Conservation (phyloP, 179 eudicot species). For the Dionaea muscipula region DNA sequence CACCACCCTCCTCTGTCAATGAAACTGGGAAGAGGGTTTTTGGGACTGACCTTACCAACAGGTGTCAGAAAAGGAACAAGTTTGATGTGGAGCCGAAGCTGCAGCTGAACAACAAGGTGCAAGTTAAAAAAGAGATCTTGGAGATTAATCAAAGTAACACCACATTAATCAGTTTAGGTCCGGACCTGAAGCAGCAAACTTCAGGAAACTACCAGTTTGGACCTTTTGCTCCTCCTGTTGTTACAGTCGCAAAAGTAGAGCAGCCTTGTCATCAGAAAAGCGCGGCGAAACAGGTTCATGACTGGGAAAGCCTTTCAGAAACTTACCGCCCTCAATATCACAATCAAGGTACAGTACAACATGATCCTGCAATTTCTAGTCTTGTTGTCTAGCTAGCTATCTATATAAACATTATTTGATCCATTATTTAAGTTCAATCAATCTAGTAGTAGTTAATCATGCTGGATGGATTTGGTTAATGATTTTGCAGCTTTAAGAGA, state of each 20-base stretch:
- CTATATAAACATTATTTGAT: too few relatives aligned
- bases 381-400: too few relatives aligned
- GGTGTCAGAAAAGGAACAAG: conserved; percentile 40
- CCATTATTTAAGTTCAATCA: background rate
- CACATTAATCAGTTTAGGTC: conserved; percentile 17
- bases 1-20: conserved; percentile 17
- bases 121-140: conserved; percentile 26
- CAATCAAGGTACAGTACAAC: conserved; percentile 51
- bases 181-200: conserved; percentile 19
- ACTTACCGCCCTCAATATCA: conserved; percentile 66
- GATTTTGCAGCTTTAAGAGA: conserved; percentile 68
- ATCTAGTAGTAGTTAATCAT: background rate
- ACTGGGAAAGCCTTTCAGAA: conserved; percentile 57
- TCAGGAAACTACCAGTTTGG: conserved; percentile 46
- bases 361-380: background rate
- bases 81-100: conserved; percentile 20
- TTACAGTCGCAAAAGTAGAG: conserved; percentile 28
- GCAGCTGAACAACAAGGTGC: conserved; percentile 20
- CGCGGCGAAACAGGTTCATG: conserved; percentile 25
- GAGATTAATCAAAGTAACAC: conserved; percentile 23
- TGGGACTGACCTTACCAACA: conserved; percentile 72
- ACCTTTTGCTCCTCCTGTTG: conserved; percentile 81
- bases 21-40: conserved; percentile 64
- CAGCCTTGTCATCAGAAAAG: conserved; percentile 21
- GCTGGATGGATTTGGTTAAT: conserved; percentile 10